A percentile compares a stretch with the other conserved stretches of the same genome.
phyloP scores from a whole-genome alignment of 2,329 filamentous ascomycete species.

The Colletotrichum sp. region DNA sequence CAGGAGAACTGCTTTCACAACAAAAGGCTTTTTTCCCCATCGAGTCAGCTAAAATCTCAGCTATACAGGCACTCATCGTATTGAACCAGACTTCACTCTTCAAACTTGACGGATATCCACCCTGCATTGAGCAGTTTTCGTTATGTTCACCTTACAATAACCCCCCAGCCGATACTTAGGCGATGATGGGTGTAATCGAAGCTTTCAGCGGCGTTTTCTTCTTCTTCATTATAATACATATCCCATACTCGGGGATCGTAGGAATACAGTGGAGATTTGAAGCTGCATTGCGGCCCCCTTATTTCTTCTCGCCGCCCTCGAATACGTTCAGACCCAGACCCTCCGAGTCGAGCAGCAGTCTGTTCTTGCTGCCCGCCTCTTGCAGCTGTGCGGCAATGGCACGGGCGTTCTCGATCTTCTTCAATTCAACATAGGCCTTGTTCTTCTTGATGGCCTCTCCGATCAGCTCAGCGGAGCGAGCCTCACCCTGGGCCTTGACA shows the following conservation, averaged over 20 bases:
- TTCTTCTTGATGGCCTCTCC: slow-evolving; percentile 99
- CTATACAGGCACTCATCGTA: background rate
- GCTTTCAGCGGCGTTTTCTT: slow-evolving; percentile 1
- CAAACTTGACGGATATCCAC: background rate
- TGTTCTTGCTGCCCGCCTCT: slow-evolving; percentile 86
- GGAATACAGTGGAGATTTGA: slow-evolving; percentile 54
- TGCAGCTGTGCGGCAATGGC: slow-evolving; percentile 88
- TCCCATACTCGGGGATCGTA: background rate
- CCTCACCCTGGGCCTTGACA: slow-evolving; percentile 98
- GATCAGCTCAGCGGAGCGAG: slow-evolving; percentile 95
- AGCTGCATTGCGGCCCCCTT: slow-evolving; percentile 26
- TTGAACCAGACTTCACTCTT: background rate
- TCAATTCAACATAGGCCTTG: slow-evolving; percentile 93
- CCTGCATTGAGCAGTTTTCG: background rate
- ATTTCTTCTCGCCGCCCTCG: slow-evolving; percentile 55
- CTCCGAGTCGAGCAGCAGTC: slow-evolving; percentile 89
- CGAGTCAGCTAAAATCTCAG: background rate
- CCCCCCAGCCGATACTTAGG: background rate
- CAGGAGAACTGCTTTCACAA: background rate
- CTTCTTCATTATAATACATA: slow-evolving; percentile 19
- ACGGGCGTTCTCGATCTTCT: slow-evolving; percentile 96
- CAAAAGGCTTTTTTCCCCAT: background rate
- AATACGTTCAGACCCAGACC: slow-evolving; percentile 91
- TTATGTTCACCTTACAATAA: background rate
- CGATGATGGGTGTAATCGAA: background rate